Evolutionary conservation across 2,329 filamentous ascomycete genomes (phyloP).

Genomic region (Ceratocystis papillata): DNA sequence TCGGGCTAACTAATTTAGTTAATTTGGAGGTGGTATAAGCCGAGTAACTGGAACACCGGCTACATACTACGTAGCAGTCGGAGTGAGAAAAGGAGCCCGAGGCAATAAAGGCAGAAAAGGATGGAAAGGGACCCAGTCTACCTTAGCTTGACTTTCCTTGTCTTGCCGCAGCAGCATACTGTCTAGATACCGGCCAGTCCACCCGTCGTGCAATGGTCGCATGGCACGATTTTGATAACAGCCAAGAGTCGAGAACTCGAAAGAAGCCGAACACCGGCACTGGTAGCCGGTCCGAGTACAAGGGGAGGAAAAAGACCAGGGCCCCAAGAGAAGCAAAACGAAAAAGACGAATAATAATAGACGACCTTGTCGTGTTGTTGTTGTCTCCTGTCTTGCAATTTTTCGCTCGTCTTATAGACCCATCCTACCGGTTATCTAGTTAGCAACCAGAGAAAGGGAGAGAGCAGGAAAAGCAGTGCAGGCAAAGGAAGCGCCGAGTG

Average conservation of each 20-base stretch:
- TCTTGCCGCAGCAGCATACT: background rate
- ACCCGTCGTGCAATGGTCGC: background rate
- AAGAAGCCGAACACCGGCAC: background rate
- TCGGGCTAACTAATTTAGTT: background rate
- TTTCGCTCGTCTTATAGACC: background rate
- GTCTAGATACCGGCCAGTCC: background rate
- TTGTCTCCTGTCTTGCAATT: background rate
- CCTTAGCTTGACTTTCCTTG: background rate
- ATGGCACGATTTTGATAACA: constrained; percentile 9
- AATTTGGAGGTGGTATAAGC: background rate
- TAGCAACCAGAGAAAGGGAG: background rate
- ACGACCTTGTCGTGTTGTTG: background rate
- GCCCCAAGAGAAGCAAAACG: background rate
- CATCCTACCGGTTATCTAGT: background rate
- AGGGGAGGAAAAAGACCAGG: background rate
- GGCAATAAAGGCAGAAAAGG: background rate
- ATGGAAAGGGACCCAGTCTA: background rate
- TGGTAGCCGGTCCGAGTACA: background rate
- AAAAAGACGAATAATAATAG: constrained; percentile 7
- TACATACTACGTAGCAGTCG: background rate
- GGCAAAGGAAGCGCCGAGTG: background rate
- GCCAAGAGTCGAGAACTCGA: background rate
- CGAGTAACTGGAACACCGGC: background rate
- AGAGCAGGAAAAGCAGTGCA: background rate
- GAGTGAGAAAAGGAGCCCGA: background rate